Evolutionary conservation across 305 asterid genomes (phyloP), one percentile per base, ranked within the genome.

Genomic region (Solanum hybrid): DNA sequence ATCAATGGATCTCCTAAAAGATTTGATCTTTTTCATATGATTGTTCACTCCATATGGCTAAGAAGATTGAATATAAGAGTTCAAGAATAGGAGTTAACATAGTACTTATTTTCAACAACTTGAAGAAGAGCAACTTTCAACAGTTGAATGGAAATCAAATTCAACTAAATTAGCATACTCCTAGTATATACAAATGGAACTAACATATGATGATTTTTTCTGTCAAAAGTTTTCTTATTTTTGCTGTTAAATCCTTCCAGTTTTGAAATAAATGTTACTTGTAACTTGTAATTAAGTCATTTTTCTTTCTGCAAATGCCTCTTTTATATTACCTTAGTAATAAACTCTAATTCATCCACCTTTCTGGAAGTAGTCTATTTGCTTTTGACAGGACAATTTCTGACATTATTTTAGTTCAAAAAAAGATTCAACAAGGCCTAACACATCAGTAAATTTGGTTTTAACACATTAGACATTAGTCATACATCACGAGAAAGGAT

Each of bases 11-110:
- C 90, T 64, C 93, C 93, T 20, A 88, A 88, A 88, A 89, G 93
- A 87, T 92, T 88, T 88, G 93, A 89, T 66, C 77, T 92, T 13
- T 92, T 92, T 64, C 91, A 92, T 75, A 91, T 91, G 93, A 78
- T 88, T 78, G 79, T 92, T 56, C 93, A 91, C 35, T 92, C 93
- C 17, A 89, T 92, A 29, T 92, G 93, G 93, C 79, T 92, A 37
- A 88, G 92, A 76, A 91, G 92, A 88, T 85, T 92, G 88, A 92
- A 92, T 79, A 87, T 92, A 29, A 91, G 90, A 87, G 75, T 92
- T 88, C 89, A 64, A 11, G 88, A 90, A 31, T 85, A 85, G 76
- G 46, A 85, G 10, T 56, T 46, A 29, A 7, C 36, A 51, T 11
- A 56, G 69, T 60, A 46, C 42, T 51, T 46, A 20, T 29, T 82